These are phyloP conservation scores for Phycomyces nitens DNA, from an alignment of 192 early-diverging fungal genomes.

Conservation along the genomic window DNA sequence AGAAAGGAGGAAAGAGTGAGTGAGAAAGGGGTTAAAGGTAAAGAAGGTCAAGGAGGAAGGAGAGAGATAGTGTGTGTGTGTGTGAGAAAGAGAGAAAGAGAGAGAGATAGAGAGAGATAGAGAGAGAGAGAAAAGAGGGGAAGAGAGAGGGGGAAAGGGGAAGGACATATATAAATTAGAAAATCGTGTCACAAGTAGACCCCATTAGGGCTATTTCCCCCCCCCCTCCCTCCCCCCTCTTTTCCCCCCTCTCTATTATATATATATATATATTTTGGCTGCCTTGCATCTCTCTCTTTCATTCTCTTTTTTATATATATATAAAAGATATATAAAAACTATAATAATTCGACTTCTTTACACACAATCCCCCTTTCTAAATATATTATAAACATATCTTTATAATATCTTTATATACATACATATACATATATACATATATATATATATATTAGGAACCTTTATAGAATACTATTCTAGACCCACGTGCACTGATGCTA, in stretches of 20 bases:
- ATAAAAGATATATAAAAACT: too few relatives aligned
- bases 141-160: background rate
- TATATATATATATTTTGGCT: too few relatives aligned
- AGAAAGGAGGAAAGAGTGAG: background rate
- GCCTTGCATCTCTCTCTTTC: too few relatives aligned
- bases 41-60: background rate
- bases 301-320: too few relatives aligned
- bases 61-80: background rate
- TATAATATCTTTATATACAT: background rate
- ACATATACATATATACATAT: too few relatives aligned
- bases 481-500: constrained; percentile 18
- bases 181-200: constrained; percentile 4
- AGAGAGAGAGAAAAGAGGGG: background rate
- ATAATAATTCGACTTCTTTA: too few relatives aligned
- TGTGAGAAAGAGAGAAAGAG: constrained; percentile 2
- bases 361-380: constrained; percentile 3
- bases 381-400: too few relatives aligned
- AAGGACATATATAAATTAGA: constrained; percentile 7
- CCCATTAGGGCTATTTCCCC: background rate
- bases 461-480: too few relatives aligned
- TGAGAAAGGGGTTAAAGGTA: background rate
- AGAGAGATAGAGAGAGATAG: background rate
- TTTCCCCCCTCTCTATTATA: too few relatives aligned
- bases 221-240: background rate
- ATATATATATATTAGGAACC: too few relatives aligned